These are phyloP conservation scores for Fonsecaea monophora DNA, from an alignment of 2,329 filamentous ascomycete genomes.

Conservation along the genomic window DNA sequence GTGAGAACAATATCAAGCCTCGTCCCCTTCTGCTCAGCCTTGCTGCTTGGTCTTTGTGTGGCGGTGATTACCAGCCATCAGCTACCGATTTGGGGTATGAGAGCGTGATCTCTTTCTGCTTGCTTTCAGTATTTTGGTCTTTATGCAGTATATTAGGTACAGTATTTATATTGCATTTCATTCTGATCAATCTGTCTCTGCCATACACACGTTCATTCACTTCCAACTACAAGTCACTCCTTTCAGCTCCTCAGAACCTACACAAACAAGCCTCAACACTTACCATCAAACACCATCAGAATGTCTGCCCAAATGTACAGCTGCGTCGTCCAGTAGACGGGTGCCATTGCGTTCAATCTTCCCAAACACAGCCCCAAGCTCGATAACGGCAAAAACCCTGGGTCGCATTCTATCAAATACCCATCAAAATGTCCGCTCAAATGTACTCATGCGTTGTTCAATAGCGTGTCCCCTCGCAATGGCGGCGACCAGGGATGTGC, in stretches of 20 bases:
- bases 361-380: not conserved
- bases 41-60: constrained; percentile 16
- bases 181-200: not conserved
- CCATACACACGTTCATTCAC: constrained; percentile 11
- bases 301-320: constrained; percentile 12
- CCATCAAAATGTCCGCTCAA: constrained; percentile 3
- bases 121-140: constrained; percentile 9
- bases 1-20: constrained; percentile 38
- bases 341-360: not conserved
- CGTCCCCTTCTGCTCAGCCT: constrained; percentile 29
- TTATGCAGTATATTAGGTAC: not conserved
- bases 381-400: no score
- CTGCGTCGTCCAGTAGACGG: constrained; percentile 14
- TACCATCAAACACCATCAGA: not conserved
- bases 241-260: constrained; percentile 4
- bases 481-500: constrained; percentile 8
- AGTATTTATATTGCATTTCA: not conserved
- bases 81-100: not conserved
- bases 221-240: constrained; percentile 20
- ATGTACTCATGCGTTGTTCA: constrained; percentile 15
- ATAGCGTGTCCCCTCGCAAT: not conserved
- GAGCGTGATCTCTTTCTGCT: constrained; percentile 1
- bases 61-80: not conserved
- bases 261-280: not conserved
- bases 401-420: not conserved